These are phyloP conservation scores for Alternaria sp. DNA, from an alignment of 2,329 filamentous ascomycete species.

Conservation along the genomic window DNA sequence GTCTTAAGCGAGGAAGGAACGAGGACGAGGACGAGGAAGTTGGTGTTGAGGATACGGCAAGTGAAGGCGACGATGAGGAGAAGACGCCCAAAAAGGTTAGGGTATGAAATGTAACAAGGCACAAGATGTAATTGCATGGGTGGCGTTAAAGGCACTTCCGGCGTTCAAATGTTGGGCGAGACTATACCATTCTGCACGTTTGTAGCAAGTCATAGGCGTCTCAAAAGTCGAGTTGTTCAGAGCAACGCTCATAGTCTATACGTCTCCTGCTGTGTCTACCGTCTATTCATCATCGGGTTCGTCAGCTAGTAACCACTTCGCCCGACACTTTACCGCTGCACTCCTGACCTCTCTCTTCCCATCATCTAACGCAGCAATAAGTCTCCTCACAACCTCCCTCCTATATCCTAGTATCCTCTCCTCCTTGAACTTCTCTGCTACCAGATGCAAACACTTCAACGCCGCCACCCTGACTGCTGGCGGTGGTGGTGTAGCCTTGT, in stretches of 20 bases:
- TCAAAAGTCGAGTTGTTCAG: constrained; percentile 12
- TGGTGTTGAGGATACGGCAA: constrained; percentile 30
- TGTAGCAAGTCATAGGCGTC: constrained; percentile 9
- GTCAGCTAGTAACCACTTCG: constrained; percentile 67
- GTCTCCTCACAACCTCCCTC: constrained; percentile 63
- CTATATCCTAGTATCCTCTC: constrained; percentile 66
- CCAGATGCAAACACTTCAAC: constrained; percentile 57
- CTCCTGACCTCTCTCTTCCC: constrained; percentile 68
- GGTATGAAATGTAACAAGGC: constrained; percentile 17
- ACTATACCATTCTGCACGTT: constrained; percentile 34
- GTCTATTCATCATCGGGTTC: constrained; percentile 61
- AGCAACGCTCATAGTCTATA: background rate
- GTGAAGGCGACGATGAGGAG: constrained; percentile 29
- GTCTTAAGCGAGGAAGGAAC: constrained; percentile 79
- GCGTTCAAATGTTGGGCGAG: constrained; percentile 27
- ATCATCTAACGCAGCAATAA: constrained; percentile 68
- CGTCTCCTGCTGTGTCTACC: background rate
- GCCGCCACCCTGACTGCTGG: constrained; percentile 57
- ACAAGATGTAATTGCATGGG: constrained; percentile 31
- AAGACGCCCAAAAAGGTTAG: constrained; percentile 39
- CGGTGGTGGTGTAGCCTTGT: constrained; percentile 21
- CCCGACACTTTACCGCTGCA: constrained; percentile 68
- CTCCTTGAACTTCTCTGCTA: constrained; percentile 58
- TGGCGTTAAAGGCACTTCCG: constrained; percentile 39
- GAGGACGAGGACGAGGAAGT: constrained; percentile 39